A percentile compares a stretch with the other conserved stretches of the same genome.
Conservation (phyloP, 164 flowering plant genomes). For the Berberis thunbergii region DNA sequence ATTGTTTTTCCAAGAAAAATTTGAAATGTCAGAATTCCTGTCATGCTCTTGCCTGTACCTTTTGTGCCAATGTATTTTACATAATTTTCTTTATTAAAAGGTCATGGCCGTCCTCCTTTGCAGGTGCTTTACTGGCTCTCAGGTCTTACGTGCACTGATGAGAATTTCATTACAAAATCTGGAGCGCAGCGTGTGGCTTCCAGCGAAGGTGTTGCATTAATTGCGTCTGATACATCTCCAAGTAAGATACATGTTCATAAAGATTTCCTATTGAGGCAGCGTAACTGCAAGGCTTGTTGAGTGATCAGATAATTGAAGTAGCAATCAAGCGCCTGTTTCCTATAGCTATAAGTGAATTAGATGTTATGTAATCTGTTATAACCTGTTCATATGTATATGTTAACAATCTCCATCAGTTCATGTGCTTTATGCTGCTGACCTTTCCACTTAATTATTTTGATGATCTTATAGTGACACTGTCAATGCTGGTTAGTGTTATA, state of each 20-base stretch:
- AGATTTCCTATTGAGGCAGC: not conserved
- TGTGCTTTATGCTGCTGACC: too few species aligned
- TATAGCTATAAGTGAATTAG: too few species aligned
- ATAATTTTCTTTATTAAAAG: not conserved
- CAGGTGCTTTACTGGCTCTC: conserved; percentile 98
- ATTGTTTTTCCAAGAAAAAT: too few species aligned
- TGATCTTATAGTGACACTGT: too few species aligned
- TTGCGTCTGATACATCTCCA: conserved; percentile 95
- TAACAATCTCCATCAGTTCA: too few species aligned
- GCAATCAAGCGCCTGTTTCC: too few species aligned
- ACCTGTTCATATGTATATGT: too few species aligned
- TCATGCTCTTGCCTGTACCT: not conserved
- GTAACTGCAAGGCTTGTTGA: not conserved
- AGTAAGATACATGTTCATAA: conserved; percentile 32
- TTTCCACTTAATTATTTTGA: too few species aligned
- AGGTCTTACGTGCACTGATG: conserved; percentile 92
- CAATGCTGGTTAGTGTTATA: too few species aligned
- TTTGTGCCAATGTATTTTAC: not conserved
- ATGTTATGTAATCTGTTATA: too few species aligned
- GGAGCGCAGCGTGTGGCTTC: conserved; percentile 95
- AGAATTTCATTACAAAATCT: conserved; percentile 79
- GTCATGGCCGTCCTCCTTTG: not conserved
- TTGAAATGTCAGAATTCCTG: not conserved
- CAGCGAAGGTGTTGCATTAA: conserved; percentile 61
- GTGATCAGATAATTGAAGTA: too few species aligned